phyloP scores from a whole-genome alignment of 2,329 filamentous ascomycete genomes.

The Hypoxylon sp. region DNA sequence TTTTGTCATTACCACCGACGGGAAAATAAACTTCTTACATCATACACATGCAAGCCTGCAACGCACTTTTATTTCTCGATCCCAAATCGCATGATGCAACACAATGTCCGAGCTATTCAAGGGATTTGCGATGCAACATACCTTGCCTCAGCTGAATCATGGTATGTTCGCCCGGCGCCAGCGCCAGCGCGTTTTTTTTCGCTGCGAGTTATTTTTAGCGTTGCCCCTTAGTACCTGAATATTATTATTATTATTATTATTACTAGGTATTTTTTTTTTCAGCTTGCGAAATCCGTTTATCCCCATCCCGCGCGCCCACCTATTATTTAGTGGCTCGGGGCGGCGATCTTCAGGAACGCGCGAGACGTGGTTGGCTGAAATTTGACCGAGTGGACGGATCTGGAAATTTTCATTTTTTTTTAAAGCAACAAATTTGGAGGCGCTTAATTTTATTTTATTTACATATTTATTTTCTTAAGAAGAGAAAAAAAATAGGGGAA shows the following conservation, averaged over 20 bases:
- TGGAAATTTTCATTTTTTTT: constrained; percentile 32
- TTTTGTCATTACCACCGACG: neutral
- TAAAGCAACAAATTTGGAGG: neutral
- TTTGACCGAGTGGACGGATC: constrained; percentile 29
- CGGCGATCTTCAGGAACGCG: constrained; percentile 41
- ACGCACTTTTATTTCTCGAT: constrained; percentile 1
- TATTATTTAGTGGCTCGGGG: constrained; percentile 16
- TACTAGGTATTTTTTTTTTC: constrained; percentile 9
- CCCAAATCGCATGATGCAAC: neutral
- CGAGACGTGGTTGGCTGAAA: constrained; percentile 39
- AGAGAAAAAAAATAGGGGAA: constrained; percentile 5
- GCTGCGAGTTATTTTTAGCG: constrained; percentile 9
- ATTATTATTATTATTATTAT: neutral
- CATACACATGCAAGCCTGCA: constrained; percentile 3
- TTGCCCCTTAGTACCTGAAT: neutral
- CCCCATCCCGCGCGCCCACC: neutral
- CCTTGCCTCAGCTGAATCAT: constrained; percentile 21
- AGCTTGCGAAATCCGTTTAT: constrained; percentile 10
- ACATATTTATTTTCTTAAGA: neutral
- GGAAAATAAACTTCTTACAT: neutral
- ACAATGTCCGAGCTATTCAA: constrained; percentile 1
- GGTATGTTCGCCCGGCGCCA: neutral
- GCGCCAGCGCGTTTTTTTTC: constrained; percentile 1
- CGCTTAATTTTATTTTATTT: constrained; percentile 10
- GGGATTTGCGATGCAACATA: constrained; percentile 19